These are phyloP conservation scores for Ilyonectria destructans DNA, from an alignment of 2,329 filamentous ascomycete species.

Conservation along the genomic window DNA sequence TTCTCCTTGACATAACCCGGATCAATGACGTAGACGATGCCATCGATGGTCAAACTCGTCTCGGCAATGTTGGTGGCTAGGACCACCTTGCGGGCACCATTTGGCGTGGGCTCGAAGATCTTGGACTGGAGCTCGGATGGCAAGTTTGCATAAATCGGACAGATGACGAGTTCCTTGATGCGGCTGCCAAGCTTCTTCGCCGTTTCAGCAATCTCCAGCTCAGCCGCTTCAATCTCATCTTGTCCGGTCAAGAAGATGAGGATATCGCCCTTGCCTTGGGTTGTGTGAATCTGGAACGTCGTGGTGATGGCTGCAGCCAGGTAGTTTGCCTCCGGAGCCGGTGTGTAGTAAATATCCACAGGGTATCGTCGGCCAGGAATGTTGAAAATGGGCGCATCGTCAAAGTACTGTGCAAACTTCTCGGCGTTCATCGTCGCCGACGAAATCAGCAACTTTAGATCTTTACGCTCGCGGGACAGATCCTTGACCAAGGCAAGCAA, in stretches of 20 bases:
- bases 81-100: constrained; percentile 89
- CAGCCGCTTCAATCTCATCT: constrained; percentile 94
- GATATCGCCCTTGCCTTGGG: constrained; percentile 89
- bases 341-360: constrained; percentile 93
- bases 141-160: constrained; percentile 94
- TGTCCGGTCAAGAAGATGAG: constrained; percentile 96
- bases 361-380: constrained; percentile 92
- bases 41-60: constrained; percentile 95
- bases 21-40: constrained; percentile 96
- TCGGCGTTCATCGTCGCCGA: constrained; percentile 96
- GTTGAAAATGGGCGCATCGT: constrained; percentile 94
- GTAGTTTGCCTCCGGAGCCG: constrained; percentile 94
- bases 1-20: constrained; percentile 97
- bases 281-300: constrained; percentile 94
- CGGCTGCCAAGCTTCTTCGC: constrained; percentile 88
- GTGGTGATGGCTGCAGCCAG: constrained; percentile 92
- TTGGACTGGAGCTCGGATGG: constrained; percentile 92
- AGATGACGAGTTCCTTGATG: constrained; percentile 89
- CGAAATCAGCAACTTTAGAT: constrained; percentile 92
- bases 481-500: constrained; percentile 91
- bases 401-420: constrained; percentile 93
- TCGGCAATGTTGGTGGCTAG: constrained; percentile 98
- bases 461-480: constrained; percentile 84
- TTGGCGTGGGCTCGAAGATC: constrained; percentile 94
- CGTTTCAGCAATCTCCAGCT: constrained; percentile 88